Percentiles rank a stretch among this genome's conserved stretches.
phyloP scores from a whole-genome alignment of 192 early-diverging fungal species.

The Thamnidium elegans region DNA sequence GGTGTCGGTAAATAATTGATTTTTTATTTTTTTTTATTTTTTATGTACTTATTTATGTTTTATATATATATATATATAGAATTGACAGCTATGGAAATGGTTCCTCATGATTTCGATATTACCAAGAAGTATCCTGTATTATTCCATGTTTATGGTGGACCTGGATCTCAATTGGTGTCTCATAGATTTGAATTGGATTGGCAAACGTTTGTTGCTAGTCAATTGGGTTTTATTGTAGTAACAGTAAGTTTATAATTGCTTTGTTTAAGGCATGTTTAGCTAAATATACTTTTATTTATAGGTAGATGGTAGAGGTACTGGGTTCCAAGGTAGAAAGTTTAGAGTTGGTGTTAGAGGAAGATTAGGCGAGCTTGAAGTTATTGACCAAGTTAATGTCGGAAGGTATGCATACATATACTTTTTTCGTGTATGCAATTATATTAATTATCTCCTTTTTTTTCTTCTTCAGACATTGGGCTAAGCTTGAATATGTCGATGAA shows the following conservation, averaged over 20 bases:
- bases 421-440: background rate
- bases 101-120: constrained; percentile 76
- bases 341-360: constrained; percentile 68
- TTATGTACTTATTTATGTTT: background rate
- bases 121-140: constrained; percentile 80
- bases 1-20: constrained; percentile 25
- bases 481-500: constrained; percentile 74
- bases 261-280: background rate
- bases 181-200: constrained; percentile 64
- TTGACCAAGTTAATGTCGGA: constrained; percentile 84
- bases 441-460: background rate
- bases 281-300: constrained; percentile 16
- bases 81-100: constrained; percentile 78
- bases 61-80: constrained; percentile 13
- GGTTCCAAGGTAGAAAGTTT: constrained; percentile 80
- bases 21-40: background rate
- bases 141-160: constrained; percentile 89
- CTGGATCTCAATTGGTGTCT: constrained; percentile 80
- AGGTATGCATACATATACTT: constrained; percentile 41
- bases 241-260: constrained; percentile 39
- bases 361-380: constrained; percentile 80
- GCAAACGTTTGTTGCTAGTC: constrained; percentile 65
- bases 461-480: constrained; percentile 48
- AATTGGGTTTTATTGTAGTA: constrained; percentile 66
- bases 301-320: constrained; percentile 91